A percentile compares a stretch with the other conserved stretches of the same genome.
These are phyloP conservation scores for Fusarium phyllophilum DNA, from an alignment of 2,329 filamentous ascomycete genomes.

Conservation along the genomic window DNA sequence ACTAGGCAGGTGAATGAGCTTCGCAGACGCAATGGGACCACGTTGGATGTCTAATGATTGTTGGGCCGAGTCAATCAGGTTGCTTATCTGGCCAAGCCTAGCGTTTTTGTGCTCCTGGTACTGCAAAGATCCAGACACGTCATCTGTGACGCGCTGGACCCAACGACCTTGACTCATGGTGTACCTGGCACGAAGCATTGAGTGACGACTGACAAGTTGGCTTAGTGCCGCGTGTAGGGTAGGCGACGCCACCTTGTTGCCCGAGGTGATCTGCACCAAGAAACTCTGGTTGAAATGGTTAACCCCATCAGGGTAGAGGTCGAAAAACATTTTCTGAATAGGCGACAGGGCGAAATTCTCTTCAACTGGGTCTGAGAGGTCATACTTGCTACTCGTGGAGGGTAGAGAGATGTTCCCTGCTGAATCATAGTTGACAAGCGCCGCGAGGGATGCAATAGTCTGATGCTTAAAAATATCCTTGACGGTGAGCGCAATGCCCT, in stretches of 20 bases:
- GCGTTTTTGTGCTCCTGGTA: not conserved
- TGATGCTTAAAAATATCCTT: not conserved
- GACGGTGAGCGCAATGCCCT: not conserved
- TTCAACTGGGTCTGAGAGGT: slow-evolving; percentile 2
- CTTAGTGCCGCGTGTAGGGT: not conserved
- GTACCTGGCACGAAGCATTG: not conserved
- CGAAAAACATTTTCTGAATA: slow-evolving; percentile 56
- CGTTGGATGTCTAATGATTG: not conserved
- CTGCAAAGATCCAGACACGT: not conserved
- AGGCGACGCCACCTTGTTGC: not conserved
- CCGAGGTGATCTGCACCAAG: slow-evolving; percentile 45
- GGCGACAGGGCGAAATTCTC: slow-evolving; percentile 53
- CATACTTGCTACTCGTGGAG: not conserved
- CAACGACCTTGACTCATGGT: not conserved
- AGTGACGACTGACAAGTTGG: not conserved
- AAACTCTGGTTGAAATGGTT: slow-evolving; percentile 58
- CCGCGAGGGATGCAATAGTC: not conserved
- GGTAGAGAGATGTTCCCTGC: no score
- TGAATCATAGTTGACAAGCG: not conserved
- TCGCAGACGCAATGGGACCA: not conserved
- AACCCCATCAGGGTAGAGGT: slow-evolving; percentile 33
- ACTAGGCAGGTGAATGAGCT: not conserved
- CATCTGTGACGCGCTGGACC: not conserved
- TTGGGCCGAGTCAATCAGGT: not conserved
- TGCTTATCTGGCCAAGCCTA: not conserved